Percentiles rank a stretch among this genome's conserved stretches.
Evolutionary conservation across 306 rosid species (phyloP).

Genomic region (Fagus sylvatica): DNA sequence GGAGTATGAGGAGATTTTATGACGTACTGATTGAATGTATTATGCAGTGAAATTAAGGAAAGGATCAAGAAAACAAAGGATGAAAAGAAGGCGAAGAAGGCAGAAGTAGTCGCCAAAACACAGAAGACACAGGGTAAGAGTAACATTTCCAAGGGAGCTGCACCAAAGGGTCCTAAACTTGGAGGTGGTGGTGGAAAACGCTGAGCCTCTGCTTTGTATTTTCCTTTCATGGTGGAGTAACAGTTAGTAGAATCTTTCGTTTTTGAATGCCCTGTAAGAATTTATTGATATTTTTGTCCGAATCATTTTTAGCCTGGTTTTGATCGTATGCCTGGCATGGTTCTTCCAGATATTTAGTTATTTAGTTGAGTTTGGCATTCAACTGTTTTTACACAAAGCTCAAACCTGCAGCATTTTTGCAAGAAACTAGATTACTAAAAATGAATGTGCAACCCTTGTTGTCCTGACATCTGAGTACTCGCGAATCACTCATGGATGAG

Average conservation of each 20-base stretch:
- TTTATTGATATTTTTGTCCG: conserved; percentile 7
- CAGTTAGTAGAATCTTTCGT: conserved; percentile 22
- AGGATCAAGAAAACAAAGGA: conserved; percentile 88
- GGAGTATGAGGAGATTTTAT: background rate
- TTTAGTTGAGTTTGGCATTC: background rate
- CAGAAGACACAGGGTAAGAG: conserved; percentile 62
- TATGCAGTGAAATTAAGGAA: conserved; percentile 74
- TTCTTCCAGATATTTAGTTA: conserved; percentile 7
- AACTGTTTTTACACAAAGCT: too few species aligned
- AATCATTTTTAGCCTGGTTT: conserved; percentile 1
- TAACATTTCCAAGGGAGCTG: conserved; percentile 54
- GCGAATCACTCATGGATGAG: too few species aligned
- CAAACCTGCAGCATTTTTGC: too few species aligned
- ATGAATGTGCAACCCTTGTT: too few species aligned
- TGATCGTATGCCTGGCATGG: conserved; percentile 19
- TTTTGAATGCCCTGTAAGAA: conserved; percentile 30
- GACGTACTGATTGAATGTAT: background rate
- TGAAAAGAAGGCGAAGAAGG: conserved; percentile 87
- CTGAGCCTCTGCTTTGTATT: conserved; percentile 28
- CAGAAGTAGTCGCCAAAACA: conserved; percentile 64
- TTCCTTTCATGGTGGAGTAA: conserved; percentile 15
- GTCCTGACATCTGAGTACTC: too few species aligned
- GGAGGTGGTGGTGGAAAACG: conserved; percentile 96
- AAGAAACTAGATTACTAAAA: too few species aligned
- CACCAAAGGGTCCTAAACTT: conserved; percentile 77